Evolutionary conservation across 345 rosid genomes (phyloP).

Genomic region (Nasturtium officinale): DNA sequence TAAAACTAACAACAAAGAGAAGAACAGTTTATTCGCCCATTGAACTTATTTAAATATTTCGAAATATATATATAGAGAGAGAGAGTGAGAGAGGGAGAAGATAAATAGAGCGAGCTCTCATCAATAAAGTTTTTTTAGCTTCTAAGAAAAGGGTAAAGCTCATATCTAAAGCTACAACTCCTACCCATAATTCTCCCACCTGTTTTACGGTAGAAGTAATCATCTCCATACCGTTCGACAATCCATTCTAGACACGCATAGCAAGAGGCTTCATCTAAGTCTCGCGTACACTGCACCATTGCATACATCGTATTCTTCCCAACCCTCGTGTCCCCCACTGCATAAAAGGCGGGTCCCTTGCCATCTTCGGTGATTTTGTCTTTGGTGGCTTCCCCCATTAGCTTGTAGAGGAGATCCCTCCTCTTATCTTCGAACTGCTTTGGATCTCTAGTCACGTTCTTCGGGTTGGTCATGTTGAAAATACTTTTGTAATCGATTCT

Average conservation of each 20-base stretch:
- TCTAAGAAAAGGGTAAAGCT: constrained; percentile 30
- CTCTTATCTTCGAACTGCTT: constrained; percentile 38
- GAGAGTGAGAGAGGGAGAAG: no score
- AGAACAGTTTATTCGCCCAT: no score
- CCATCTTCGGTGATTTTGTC: no score
- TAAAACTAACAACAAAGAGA: no score
- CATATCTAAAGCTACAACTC: constrained; percentile 9
- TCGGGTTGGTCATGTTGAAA: constrained; percentile 40
- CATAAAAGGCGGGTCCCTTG: no score
- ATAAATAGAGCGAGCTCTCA: no score
- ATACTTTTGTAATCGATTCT: constrained; percentile 37
- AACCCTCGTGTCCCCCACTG: background rate
- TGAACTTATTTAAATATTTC: no score
- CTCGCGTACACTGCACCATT: constrained; percentile 47
- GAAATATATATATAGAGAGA: no score
- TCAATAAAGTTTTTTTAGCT: no score
- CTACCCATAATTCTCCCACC: constrained; percentile 10
- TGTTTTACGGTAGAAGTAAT: constrained; percentile 26
- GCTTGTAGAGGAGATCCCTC: constrained; percentile 39
- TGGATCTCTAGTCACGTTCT: constrained; percentile 30
- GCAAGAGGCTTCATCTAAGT: no score
- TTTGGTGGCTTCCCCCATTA: constrained; percentile 32
- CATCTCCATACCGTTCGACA: background rate
- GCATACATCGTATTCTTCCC: constrained; percentile 42
- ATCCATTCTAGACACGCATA: background rate